These are phyloP conservation scores for Pestalotiopsis sp. DNA, from an alignment of 2,329 filamentous ascomycete genomes.

Conservation along the genomic window DNA sequence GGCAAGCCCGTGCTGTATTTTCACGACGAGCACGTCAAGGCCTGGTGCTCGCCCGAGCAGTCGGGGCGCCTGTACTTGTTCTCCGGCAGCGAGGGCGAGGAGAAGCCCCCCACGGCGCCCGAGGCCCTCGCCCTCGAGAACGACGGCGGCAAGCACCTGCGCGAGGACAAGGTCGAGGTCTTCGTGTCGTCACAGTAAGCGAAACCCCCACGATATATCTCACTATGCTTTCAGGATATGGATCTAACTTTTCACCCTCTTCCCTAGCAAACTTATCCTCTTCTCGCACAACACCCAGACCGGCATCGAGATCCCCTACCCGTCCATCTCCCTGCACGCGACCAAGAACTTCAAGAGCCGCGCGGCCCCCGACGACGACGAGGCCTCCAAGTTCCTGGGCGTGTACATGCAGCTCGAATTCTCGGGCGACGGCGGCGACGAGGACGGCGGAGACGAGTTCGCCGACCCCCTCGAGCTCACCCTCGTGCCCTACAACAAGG, in stretches of 20 bases:
- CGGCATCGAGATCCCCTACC: slow-evolving; percentile 74
- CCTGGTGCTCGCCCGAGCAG: slow-evolving; percentile 59
- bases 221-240: neutral
- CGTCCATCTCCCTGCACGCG: slow-evolving; percentile 74
- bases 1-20: slow-evolving; percentile 73
- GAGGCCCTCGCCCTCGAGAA: slow-evolving; percentile 36
- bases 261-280: slow-evolving; percentile 58
- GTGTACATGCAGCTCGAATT: slow-evolving; percentile 73
- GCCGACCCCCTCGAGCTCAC: slow-evolving; percentile 69
- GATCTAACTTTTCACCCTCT: neutral
- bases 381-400: slow-evolving; percentile 43
- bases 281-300: slow-evolving; percentile 60
- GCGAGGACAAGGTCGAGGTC: slow-evolving; percentile 51
- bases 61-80: slow-evolving; percentile 58
- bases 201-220: neutral
- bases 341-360: slow-evolving; percentile 59
- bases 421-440: slow-evolving; percentile 57
- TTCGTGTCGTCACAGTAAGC: slow-evolving; percentile 63
- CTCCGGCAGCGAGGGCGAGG: slow-evolving; percentile 33
- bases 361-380: slow-evolving; percentile 38
- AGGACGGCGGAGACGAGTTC: slow-evolving; percentile 54
- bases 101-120: slow-evolving; percentile 31
- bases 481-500: slow-evolving; percentile 53
- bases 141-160: slow-evolving; percentile 26
- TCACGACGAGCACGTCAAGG: slow-evolving; percentile 58